Evolutionary conservation across 352 stramenopile species (phyloP).

Genomic region (Pythium pyrilobum): DNA sequence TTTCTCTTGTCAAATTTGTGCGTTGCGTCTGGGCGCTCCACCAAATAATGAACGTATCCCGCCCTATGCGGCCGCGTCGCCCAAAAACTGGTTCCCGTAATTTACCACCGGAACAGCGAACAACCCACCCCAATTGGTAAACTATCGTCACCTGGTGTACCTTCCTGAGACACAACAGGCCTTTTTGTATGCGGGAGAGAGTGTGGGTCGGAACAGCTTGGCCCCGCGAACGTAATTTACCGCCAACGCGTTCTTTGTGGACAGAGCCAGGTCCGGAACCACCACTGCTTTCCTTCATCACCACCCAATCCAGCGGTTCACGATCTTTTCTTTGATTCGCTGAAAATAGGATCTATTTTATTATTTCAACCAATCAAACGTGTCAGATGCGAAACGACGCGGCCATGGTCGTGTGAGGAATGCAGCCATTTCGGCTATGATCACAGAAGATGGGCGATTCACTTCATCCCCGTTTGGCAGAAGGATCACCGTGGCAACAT

Average conservation of each 20-base stretch:
- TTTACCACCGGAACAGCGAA: background rate
- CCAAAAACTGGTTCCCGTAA: too few relatives aligned
- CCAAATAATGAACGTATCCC: slow-evolving; percentile 20
- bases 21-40: slow-evolving; percentile 11
- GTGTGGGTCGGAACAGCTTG: slow-evolving; percentile 14
- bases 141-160: background rate
- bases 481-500: too few relatives aligned
- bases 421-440: background rate
- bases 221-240: slow-evolving; percentile 8
- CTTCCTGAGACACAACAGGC: slow-evolving; percentile 2
- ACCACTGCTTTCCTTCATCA: slow-evolving; percentile 13
- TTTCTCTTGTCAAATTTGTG: slow-evolving; percentile 16
- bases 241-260: slow-evolving; percentile 4
- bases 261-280: slow-evolving; percentile 2
- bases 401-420: background rate
- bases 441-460: too few relatives aligned
- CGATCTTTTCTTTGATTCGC: slow-evolving; percentile 11
- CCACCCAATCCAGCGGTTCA: slow-evolving; percentile 25
- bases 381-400: slow-evolving; percentile 5
- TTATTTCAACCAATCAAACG: slow-evolving; percentile 12
- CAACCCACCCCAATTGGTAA: background rate
- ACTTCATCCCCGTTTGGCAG: too few relatives aligned
- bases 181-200: background rate
- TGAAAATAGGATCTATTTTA: background rate
- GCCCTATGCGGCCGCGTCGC: too few relatives aligned